Evolutionary conservation across 768 basidiomycete genomes (phyloP).

Genomic region (Boletus rufocinnamomeus): DNA sequence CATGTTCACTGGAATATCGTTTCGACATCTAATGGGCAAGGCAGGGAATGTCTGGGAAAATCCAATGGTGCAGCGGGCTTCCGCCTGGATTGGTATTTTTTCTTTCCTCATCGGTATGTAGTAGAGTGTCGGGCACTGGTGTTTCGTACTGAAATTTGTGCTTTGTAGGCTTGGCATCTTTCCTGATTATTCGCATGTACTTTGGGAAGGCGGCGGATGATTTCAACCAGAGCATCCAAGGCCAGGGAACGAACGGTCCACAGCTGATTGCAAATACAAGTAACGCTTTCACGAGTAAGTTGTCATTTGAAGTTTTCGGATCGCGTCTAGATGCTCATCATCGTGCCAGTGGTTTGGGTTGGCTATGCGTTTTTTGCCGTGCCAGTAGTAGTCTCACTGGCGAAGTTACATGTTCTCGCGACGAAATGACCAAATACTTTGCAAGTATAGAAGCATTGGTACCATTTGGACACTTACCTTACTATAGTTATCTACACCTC

Average conservation of each 20-base stretch:
- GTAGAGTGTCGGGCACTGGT: neutral
- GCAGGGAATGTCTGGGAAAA: conserved; percentile 51
- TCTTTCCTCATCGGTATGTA: conserved; percentile 71
- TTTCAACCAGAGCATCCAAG: conserved; percentile 64
- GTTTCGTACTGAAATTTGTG: neutral
- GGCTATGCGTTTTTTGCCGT: conserved; percentile 74
- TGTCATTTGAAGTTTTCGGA: neutral
- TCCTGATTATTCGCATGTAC: conserved; percentile 77
- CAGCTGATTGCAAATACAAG: conserved; percentile 61
- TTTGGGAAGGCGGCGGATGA: conserved; percentile 78
- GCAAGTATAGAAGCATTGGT: neutral
- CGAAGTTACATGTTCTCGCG: conserved; percentile 64
- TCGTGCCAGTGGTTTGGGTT: conserved; percentile 68
- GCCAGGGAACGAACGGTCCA: conserved; percentile 55
- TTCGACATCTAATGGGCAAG: conserved; percentile 65
- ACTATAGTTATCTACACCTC: neutral
- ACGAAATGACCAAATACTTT: conserved; percentile 36
- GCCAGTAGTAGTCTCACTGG: conserved; percentile 66
- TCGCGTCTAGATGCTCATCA: conserved; percentile 2
- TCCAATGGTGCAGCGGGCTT: conserved; percentile 55
- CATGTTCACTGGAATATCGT: conserved; percentile 62
- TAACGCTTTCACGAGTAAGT: conserved; percentile 77
- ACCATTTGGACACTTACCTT: neutral
- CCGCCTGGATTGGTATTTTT: conserved; percentile 75
- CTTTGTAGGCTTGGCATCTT: conserved; percentile 59